Conservation (phyloP, 2,329 filamentous ascomycete species). For the Lecanoromycetidae sp. region DNA sequence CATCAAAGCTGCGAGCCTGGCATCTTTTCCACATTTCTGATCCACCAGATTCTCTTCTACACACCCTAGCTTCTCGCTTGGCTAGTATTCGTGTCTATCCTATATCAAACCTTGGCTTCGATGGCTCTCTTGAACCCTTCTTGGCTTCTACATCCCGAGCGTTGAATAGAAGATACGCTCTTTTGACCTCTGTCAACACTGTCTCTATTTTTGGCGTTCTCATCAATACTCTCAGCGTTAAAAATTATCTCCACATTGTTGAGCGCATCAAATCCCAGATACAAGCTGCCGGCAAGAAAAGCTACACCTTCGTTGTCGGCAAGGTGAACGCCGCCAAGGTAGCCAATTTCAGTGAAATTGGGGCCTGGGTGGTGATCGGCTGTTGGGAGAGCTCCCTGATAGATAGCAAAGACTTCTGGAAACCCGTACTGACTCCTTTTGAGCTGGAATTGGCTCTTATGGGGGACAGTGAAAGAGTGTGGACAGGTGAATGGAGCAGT, state of each 20-base stretch:
- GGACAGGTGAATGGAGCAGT: conserved; percentile 80
- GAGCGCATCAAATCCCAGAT: conserved; percentile 62
- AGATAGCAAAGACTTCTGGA: conserved; percentile 79
- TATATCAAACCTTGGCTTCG: conserved; percentile 30
- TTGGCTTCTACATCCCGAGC: conserved; percentile 41
- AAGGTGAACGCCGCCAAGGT: conserved; percentile 93
- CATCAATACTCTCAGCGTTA: conserved; percentile 87
- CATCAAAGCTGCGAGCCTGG: conserved; percentile 48
- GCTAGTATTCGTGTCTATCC: conserved; percentile 66
- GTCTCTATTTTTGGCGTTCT: conserved; percentile 83
- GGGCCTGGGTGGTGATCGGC: conserved; percentile 92
- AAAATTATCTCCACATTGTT: conserved; percentile 77
- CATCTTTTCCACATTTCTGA: conserved; percentile 75
- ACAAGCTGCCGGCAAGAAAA: conserved; percentile 73
- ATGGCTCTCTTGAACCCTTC: conserved; percentile 27
- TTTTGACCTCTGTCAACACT: conserved; percentile 67
- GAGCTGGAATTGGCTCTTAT: conserved; percentile 70
- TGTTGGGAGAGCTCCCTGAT: conserved; percentile 96
- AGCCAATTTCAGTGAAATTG: conserved; percentile 90
- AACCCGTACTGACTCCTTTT: conserved; percentile 86
- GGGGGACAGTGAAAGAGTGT: conserved; percentile 63
- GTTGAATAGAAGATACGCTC: conserved; percentile 76
- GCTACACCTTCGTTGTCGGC: conserved; percentile 90
- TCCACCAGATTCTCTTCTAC: conserved; percentile 67
- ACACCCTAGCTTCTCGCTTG: conserved; percentile 77